A percentile compares a stretch with the other conserved stretches of the same genome.
phyloP scores from a whole-genome alignment of 331 rosid genomes.

The Quercus phellos region DNA sequence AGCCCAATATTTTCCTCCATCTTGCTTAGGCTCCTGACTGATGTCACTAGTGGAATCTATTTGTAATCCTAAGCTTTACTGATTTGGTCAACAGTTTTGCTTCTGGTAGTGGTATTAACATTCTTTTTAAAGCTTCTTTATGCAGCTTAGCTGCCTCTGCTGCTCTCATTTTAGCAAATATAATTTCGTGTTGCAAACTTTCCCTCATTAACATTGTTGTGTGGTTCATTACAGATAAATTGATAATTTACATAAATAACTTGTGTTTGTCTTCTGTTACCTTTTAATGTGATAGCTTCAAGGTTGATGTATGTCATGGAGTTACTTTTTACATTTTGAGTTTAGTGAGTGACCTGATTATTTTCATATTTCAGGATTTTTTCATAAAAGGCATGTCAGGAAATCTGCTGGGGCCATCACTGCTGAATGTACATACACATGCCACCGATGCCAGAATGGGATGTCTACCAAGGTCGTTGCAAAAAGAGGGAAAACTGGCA shows the following conservation, averaged over 20 bases:
- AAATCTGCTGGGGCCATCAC: slow-evolving; percentile 49
- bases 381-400: slow-evolving; percentile 84
- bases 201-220: too few species aligned
- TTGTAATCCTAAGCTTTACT: too few species aligned
- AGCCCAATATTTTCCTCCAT: too few species aligned
- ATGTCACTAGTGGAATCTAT: too few species aligned
- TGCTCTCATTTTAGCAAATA: too few species aligned
- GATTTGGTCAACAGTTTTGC: too few species aligned
- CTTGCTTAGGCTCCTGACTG: too few species aligned
- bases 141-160: too few species aligned
- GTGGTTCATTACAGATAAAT: neutral
- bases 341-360: slow-evolving; percentile 23
- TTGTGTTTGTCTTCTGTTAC: slow-evolving; percentile 12
- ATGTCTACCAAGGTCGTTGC: slow-evolving; percentile 34
- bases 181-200: too few species aligned
- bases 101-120: too few species aligned
- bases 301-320: slow-evolving; percentile 9
- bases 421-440: slow-evolving; percentile 49
- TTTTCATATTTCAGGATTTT: slow-evolving; percentile 53
- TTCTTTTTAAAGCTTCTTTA: too few species aligned
- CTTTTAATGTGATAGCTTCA: neutral
- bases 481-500: slow-evolving; percentile 43
- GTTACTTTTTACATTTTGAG: slow-evolving; percentile 3
- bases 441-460: slow-evolving; percentile 66
- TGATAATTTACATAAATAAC: neutral